These are phyloP conservation scores for Schwanniomyces yamadae DNA, from an alignment of 805 yeast genomes.

Conservation along the genomic window DNA sequence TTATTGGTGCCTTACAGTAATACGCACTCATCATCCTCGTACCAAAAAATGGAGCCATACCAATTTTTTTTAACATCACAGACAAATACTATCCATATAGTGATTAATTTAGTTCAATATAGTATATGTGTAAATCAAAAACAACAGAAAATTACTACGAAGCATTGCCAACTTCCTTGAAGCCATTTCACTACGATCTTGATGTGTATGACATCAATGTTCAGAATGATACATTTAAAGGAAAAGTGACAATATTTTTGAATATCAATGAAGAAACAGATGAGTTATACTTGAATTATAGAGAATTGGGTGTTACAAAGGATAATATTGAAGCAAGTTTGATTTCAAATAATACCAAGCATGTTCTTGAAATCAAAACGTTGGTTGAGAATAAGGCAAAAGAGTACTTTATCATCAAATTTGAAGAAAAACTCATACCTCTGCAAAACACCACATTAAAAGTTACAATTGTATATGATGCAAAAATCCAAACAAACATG, in stretches of 20 bases:
- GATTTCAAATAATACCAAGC: conserved; percentile 20
- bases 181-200: conserved; percentile 73
- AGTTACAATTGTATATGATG: conserved; percentile 37
- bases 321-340: conserved; percentile 24
- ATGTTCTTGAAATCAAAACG: conserved; percentile 8
- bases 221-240: conserved; percentile 44
- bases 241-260: conserved; percentile 48
- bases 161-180: conserved; percentile 61
- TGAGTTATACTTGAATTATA: conserved; percentile 48
- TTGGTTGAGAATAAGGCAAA: conserved; percentile 44
- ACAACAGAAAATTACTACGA: conserved; percentile 30
- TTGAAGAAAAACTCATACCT: conserved; percentile 38
- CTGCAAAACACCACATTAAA: conserved; percentile 20
- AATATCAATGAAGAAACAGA: conserved; percentile 41
- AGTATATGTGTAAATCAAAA: conserved; percentile 3
- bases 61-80: background rate
- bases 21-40: no score
- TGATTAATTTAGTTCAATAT: background rate
- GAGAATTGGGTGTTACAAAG: conserved; percentile 35
- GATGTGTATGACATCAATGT: conserved; percentile 59
- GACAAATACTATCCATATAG: background rate
- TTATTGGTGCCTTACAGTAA: no score
- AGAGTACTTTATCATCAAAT: conserved; percentile 63
- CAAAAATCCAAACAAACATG: conserved; percentile 53
- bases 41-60: no score